These are phyloP conservation scores for Lentinula aciculospora DNA, from an alignment of 768 basidiomycete species.

Conservation along the genomic window DNA sequence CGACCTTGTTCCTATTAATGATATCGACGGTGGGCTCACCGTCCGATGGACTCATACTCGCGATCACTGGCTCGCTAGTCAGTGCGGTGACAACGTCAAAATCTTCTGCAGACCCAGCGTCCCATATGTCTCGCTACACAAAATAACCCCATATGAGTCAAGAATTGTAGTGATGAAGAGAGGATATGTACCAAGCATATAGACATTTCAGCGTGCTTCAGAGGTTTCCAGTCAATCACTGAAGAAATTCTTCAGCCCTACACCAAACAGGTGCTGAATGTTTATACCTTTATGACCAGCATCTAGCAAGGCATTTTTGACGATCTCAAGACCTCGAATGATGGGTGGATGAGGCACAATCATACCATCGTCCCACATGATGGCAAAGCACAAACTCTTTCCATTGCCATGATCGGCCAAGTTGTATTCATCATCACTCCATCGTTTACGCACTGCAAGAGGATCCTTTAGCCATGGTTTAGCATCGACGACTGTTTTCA, in stretches of 20 bases:
- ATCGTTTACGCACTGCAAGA: conserved; percentile 46
- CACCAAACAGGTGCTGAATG: neutral
- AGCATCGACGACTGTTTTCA: conserved; percentile 51
- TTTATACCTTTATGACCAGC: conserved; percentile 64
- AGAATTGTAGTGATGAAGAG: neutral
- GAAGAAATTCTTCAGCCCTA: neutral
- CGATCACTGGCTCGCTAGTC: conserved; percentile 51
- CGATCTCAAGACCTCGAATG: conserved; percentile 48
- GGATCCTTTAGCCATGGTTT: conserved; percentile 70
- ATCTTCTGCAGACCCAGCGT: conserved; percentile 45
- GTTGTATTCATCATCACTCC: conserved; percentile 55
- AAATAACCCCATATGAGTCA: too few species aligned
- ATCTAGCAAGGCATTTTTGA: conserved; percentile 48
- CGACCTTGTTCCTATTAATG: conserved; percentile 18
- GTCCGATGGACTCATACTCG: conserved; percentile 38
- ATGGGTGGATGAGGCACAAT: conserved; percentile 62
- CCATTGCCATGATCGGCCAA: conserved; percentile 55
- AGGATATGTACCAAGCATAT: conserved; percentile 26
- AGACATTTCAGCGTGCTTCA: conserved; percentile 44
- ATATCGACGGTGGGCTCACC: conserved; percentile 15
- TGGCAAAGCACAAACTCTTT: conserved; percentile 46
- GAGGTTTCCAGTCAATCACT: conserved; percentile 70
- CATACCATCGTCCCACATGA: conserved; percentile 66
- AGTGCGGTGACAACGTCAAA: conserved; percentile 26
- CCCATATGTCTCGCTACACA: conserved; percentile 35